Base-by-base conservation (phyloP, 345 rosid genomes). In the Laguncularia racemosa region DNA sequence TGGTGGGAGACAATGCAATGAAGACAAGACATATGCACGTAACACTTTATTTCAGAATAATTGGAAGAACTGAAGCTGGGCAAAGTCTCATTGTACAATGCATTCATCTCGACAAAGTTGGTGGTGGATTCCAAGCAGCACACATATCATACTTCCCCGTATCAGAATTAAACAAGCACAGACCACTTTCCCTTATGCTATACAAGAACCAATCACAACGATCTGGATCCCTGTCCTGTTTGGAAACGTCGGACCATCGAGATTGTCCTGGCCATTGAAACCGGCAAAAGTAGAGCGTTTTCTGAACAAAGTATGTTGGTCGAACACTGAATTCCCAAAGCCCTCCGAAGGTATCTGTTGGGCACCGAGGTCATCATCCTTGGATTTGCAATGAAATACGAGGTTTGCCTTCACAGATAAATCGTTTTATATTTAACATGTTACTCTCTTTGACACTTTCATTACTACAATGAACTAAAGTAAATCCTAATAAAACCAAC, bases 311-410 rank as follows among this genome's bases (percentile, higher is more conserved):
- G 5, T 23, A 23, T 23, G 28, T 62, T 12, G 58, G 59, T 9
- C 28, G 33, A 44, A 53, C 53, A 0, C 2, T 1, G 26, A 62
- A 62, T 26, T 19, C 2, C 52, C 40, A 54, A 14, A 13, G 3
- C n/a, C 12, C 52, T 9, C 47, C n/a, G 38, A 40, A 18, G 2
- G 0, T 1, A 55, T 49, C 15, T n/a, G n/a, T 0, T 28, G 45
- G 38, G 13, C 10, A 26, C 67, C 54, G 23, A 62, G 66, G 33
- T 62, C 60, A 46, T 55, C 54, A 0, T 55, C 54, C 53, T 8
- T 38, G 23, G 53, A 62, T 16, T 62, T 14, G 28, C 67, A 62
- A n/a, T 62, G 60, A 14, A 62, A 13, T 9, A 20, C 15, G 19
- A 62, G 28, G 17, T 6, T 45, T 21, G 11, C 20, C 44, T 28